Conservation (phyloP, 2,329 filamentous ascomycete genomes). For the Calonectria crousiana region DNA sequence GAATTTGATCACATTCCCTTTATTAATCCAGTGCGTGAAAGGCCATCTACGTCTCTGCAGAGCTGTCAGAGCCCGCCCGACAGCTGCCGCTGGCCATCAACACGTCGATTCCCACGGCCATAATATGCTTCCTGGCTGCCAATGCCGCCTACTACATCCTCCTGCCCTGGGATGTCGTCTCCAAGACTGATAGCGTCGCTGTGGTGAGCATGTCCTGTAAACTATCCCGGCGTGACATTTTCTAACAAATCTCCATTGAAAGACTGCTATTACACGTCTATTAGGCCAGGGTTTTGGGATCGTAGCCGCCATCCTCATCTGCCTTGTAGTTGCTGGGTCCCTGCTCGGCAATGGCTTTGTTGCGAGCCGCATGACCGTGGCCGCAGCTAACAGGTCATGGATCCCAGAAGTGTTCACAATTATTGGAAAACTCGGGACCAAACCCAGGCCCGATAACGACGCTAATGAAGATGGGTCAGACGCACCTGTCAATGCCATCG, state of each 20-base stretch:
- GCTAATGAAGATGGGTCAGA: conserved; percentile 52
- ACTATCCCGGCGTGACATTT: not conserved
- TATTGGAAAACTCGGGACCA: conserved; percentile 57
- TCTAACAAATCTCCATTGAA: not conserved
- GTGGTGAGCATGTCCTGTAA: conserved; percentile 58
- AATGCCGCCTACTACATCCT: conserved; percentile 74
- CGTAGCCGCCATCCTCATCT: conserved; percentile 67
- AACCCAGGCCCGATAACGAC: conserved; percentile 10
- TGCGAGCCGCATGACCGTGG: conserved; percentile 70
- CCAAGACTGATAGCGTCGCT: conserved; percentile 71
- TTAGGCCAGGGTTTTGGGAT: conserved; percentile 67
- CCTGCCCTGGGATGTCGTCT: conserved; percentile 69
- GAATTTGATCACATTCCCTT: not conserved
- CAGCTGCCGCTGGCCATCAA: conserved; percentile 73
- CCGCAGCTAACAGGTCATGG: conserved; percentile 67
- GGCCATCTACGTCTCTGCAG: conserved; percentile 68
- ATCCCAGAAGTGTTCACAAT: conserved; percentile 59
- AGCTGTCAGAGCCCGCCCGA: conserved; percentile 62
- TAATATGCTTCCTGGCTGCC: conserved; percentile 69
- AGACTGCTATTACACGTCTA: conserved; percentile 68
- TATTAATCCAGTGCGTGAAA: conserved; percentile 34
- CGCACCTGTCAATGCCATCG: conserved; percentile 66
- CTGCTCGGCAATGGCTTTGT: conserved; percentile 74
- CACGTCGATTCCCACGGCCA: conserved; percentile 69
- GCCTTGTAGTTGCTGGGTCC: conserved; percentile 71